Evolutionary conservation across 345 rosid genomes (phyloP).

Genomic region (Dipteronia sinensis): DNA sequence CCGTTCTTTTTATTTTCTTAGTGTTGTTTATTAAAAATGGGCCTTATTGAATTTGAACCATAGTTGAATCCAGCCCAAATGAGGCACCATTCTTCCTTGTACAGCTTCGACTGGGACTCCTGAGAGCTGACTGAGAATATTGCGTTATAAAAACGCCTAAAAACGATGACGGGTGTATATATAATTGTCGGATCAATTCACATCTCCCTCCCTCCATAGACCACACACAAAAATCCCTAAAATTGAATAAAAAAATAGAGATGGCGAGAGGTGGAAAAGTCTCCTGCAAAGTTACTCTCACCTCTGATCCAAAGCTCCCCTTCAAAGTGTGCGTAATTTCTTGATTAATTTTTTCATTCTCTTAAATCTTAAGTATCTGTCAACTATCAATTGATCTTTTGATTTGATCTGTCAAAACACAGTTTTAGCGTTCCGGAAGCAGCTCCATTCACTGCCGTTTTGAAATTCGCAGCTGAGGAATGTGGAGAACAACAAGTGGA

Average conservation of each 20-base stretch:
- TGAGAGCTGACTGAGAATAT: too few species aligned
- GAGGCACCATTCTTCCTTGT: too few species aligned
- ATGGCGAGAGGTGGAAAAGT: conserved; percentile 92
- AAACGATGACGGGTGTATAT: not conserved
- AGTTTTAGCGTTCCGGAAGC: conserved; percentile 98
- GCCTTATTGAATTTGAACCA: too few species aligned
- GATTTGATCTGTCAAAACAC: conserved; percentile 25
- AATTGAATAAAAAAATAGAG: not conserved
- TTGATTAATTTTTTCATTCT: not conserved
- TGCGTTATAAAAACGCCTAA: not conserved
- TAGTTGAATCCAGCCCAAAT: too few species aligned
- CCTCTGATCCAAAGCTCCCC: conserved; percentile 98
- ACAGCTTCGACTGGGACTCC: too few species aligned
- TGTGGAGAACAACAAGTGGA: not conserved
- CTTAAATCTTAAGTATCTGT: conserved; percentile 2
- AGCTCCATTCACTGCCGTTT: conserved; percentile 94
- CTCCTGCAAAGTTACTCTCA: conserved; percentile 91
- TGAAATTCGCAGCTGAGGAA: conserved; percentile 95
- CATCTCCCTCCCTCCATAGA: not conserved
- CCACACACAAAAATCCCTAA: not conserved
- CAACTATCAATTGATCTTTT: not conserved
- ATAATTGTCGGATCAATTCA: not conserved
- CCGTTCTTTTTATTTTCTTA: too few species aligned
- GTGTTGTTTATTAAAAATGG: too few species aligned
- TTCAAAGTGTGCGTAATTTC: conserved; percentile 76